phyloP scores from a whole-genome alignment of 1,139 yeast species.

The Scheffersomyces lignicola region DNA sequence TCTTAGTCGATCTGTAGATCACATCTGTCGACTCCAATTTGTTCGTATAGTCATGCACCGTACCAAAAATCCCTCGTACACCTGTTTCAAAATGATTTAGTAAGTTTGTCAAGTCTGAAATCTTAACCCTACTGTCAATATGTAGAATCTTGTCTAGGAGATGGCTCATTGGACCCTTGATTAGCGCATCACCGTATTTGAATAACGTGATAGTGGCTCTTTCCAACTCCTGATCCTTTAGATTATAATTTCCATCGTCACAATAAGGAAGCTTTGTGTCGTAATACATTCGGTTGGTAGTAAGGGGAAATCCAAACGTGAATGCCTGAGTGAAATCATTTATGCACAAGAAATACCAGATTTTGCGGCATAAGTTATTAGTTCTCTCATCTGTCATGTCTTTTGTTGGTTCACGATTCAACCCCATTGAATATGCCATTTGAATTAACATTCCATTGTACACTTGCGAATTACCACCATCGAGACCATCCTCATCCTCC shows the following conservation, averaged over 20 bases:
- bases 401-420: slow-evolving; percentile 43
- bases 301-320: slow-evolving; percentile 41
- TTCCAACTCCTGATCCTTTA: slow-evolving; percentile 16
- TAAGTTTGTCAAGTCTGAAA: slow-evolving; percentile 14
- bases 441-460: slow-evolving; percentile 38
- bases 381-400: slow-evolving; percentile 21
- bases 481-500: slow-evolving; percentile 51
- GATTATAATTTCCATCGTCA: slow-evolving; percentile 12
- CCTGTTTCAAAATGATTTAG: slow-evolving; percentile 33
- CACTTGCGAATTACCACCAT: slow-evolving; percentile 42
- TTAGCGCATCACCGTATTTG: slow-evolving; percentile 16
- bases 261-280: slow-evolving; percentile 40
- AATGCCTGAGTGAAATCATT: slow-evolving; percentile 35
- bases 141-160: slow-evolving; percentile 7
- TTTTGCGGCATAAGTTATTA: slow-evolving; percentile 45
- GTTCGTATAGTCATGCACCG: slow-evolving; percentile 32
- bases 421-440: slow-evolving; percentile 45
- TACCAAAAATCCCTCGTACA: slow-evolving; percentile 22
- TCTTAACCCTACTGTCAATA: slow-evolving; percentile 8
- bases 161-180: slow-evolving; percentile 14
- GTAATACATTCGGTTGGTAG: slow-evolving; percentile 28
- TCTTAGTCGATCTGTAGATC: slow-evolving; percentile 27
- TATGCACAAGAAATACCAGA: slow-evolving; percentile 47
- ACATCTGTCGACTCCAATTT: slow-evolving; percentile 18
- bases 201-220: slow-evolving; percentile 16